Base-by-base conservation (phyloP, 495 filamentous ascomycete species). In the Trichoderma gamsii region DNA sequence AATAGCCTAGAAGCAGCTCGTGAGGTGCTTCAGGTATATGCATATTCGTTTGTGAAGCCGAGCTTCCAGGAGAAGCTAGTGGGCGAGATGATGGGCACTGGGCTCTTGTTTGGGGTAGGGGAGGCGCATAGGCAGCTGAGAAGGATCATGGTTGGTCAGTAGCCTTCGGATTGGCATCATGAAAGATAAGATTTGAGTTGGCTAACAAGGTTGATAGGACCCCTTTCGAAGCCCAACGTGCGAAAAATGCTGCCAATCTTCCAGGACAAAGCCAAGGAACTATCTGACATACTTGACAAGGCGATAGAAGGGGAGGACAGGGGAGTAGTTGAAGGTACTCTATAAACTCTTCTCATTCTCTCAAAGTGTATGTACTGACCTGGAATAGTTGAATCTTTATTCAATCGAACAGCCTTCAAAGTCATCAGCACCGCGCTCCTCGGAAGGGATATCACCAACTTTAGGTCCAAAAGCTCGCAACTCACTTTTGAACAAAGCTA, bases 371-470 rank as follows among this genome's bases (percentile, higher is more conserved):
- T 18, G 46, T 18, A n/a, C 64, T 68, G 25, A 65, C 59, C 5
- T n/a, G 12, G 21, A 71, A 69, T 64, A 32, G 69, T 70, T 21
- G 72, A 73, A 18, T 64, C 70, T 8, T 38, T 75, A 2, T 73
- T 73, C 3, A 70, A 67, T 35, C 72, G 41, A 49, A 25, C 71
- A 46, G 89, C 90, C 0, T 85, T 92, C 12, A 90, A 92, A 68
- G 88, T 90, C 46, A 90, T 92, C 67, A 88, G 90, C 6, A 73
- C 84, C 9, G 85, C 88, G 0, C 86, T 88, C 4, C 83, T 92
- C 70, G 89, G 88, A 0, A 81, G 86, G 16, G 88, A 92, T 21
- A 89, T 92, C 69, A 74, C 78, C 61, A 82, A 86, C 0, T 69
- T 92, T 38, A 74, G 35, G 75, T 86, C 73, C 1, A 66, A 35